Evolutionary conservation across 768 basidiomycete genomes (phyloP).

Genomic region (Suillus alpinus): DNA sequence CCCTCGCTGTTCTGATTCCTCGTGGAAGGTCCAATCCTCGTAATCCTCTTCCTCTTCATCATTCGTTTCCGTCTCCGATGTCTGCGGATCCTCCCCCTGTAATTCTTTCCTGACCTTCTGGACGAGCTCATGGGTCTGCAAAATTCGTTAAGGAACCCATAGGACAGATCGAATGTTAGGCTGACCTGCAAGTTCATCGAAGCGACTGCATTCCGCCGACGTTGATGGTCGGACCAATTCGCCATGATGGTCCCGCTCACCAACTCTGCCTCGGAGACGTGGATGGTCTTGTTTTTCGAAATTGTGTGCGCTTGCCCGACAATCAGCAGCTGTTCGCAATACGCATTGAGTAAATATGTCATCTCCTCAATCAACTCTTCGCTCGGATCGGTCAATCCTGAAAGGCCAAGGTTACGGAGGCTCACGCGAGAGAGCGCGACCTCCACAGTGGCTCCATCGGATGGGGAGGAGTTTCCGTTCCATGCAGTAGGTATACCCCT

Average conservation of each 20-base stretch:
- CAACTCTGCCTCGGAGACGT: constrained; percentile 40
- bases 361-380: constrained; percentile 35
- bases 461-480: constrained; percentile 17
- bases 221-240: constrained; percentile 41
- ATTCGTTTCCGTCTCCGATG: constrained; percentile 19
- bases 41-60: constrained; percentile 20
- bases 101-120: constrained; percentile 35
- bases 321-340: constrained; percentile 29
- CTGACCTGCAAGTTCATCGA: constrained; percentile 45
- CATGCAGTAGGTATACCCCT: constrained; percentile 29
- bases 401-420: constrained; percentile 30
- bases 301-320: constrained; percentile 38
- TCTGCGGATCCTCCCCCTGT: constrained; percentile 9
- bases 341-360: constrained; percentile 34
- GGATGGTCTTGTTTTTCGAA: constrained; percentile 33
- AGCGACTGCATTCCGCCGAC: constrained; percentile 34
- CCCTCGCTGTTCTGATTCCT: constrained; percentile 19
- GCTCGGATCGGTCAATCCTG: constrained; percentile 16
- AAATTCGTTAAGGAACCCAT: constrained; percentile 4
- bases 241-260: constrained; percentile 47
- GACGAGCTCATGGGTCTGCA: constrained; percentile 38
- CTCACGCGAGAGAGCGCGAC: constrained; percentile 20
- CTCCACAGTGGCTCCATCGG: constrained; percentile 25
- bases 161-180: background rate
- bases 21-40: constrained; percentile 21